Conservation (phyloP, 169 alveolate genomes). For the Eimeria falciformis region DNA sequence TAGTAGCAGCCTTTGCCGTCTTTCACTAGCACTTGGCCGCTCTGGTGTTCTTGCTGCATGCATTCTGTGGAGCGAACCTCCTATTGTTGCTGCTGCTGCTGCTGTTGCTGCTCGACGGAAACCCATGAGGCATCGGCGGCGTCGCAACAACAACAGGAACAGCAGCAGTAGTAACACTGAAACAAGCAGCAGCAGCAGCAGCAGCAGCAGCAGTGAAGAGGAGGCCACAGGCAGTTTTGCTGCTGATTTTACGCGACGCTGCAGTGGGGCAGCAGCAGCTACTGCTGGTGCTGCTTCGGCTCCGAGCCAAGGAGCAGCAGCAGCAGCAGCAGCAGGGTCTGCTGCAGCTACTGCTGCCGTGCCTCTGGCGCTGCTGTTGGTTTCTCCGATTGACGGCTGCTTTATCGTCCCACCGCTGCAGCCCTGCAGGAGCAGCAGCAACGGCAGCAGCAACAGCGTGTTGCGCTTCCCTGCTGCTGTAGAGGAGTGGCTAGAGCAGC, state of each 20-base stretch:
- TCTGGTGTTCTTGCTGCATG: not conserved
- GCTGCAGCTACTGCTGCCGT: not conserved
- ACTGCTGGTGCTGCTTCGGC: not conserved
- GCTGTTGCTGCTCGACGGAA: not conserved
- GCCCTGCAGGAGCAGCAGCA: not conserved
- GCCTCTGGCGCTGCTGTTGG: slow-evolving; percentile 9
- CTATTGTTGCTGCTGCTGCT: not conserved
- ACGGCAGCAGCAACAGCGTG: not conserved
- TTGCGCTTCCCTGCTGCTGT: slow-evolving; percentile 4
- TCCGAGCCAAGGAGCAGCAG: not conserved
- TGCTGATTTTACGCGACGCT: no score
- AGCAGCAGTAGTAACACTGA: slow-evolving; percentile 4
- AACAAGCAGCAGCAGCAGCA: slow-evolving; percentile 40
- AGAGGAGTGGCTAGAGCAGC: slow-evolving; percentile 11
- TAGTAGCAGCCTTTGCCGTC: no score
- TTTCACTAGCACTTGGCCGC: not conserved
- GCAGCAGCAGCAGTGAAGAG: slow-evolving; percentile 2
- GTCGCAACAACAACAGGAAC: not conserved
- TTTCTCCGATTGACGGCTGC: slow-evolving; percentile 14
- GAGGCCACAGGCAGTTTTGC: no score
- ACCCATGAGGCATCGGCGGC: not conserved
- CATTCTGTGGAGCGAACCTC: not conserved
- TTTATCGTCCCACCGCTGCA: not conserved
- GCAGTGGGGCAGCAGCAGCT: not conserved
- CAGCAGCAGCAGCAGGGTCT: not conserved